These are phyloP conservation scores for Claviceps sp. DNA, from an alignment of 2,329 filamentous ascomycete genomes.

Conservation along the genomic window DNA sequence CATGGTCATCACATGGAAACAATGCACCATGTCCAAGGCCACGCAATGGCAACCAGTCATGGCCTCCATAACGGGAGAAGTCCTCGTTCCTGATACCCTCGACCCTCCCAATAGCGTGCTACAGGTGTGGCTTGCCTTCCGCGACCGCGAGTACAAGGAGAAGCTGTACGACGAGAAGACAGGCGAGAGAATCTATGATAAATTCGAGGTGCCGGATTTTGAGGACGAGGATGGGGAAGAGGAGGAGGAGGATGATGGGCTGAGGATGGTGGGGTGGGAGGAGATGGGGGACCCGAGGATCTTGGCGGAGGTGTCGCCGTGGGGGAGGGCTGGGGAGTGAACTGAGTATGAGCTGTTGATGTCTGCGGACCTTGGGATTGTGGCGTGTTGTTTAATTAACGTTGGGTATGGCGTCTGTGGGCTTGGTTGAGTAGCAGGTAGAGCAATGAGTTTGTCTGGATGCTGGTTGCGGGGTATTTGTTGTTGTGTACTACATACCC, in stretches of 20 bases:
- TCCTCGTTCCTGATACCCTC: constrained; percentile 40
- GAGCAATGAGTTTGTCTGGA: no score
- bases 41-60: constrained; percentile 55
- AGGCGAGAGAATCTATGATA: constrained; percentile 60
- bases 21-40: constrained; percentile 44
- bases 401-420: no score
- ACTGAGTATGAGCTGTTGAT: no score
- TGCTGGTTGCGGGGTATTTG: no score
- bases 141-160: constrained; percentile 48
- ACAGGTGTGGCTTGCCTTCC: constrained; percentile 51
- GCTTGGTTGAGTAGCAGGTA: no score
- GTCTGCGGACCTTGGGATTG: no score
- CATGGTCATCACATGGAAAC: constrained; percentile 57
- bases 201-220: constrained; percentile 60
- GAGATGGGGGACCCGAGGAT: constrained; percentile 59
- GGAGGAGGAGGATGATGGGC: constrained; percentile 48
- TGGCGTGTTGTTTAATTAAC: no score
- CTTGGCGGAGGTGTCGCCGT: constrained; percentile 26
- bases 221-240: constrained; percentile 35
- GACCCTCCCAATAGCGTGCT: constrained; percentile 28
- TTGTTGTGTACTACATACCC: no score
- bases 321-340: neutral
- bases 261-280: constrained; percentile 42
- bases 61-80: constrained; percentile 49
- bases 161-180: constrained; percentile 51